phyloP scores from a whole-genome alignment of 768 basidiomycete species.

The Phallus indusiatus region DNA sequence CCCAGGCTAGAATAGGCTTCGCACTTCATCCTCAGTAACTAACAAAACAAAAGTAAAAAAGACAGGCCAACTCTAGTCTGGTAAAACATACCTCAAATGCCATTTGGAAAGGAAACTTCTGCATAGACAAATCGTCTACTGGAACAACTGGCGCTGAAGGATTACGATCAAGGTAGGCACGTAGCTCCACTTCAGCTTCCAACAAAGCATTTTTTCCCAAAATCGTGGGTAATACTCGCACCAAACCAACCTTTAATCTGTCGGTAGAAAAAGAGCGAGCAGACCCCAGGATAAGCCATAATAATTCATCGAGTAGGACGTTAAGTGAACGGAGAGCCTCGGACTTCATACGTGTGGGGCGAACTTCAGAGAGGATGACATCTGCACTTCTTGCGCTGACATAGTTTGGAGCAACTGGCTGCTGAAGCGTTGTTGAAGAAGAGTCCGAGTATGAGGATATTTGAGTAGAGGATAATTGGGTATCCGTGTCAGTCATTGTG shows the following conservation, averaged over 20 bases:
- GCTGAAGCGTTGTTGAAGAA: background rate
- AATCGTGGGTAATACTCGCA: slow-evolving; percentile 64
- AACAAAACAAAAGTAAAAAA: slow-evolving; percentile 8
- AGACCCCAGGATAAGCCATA: slow-evolving; percentile 58
- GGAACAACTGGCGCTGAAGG: slow-evolving; percentile 25
- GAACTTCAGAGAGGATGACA: slow-evolving; percentile 84
- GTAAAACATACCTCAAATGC: slow-evolving; percentile 54
- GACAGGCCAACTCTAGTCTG: slow-evolving; percentile 6
- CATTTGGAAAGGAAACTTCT: slow-evolving; percentile 63
- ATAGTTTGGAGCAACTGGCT: slow-evolving; percentile 53
- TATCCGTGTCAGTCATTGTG: slow-evolving; percentile 33
- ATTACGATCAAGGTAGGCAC: slow-evolving; percentile 81
- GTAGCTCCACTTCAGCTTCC: slow-evolving; percentile 87
- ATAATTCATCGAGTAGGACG: slow-evolving; percentile 74
- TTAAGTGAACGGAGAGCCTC: slow-evolving; percentile 77
- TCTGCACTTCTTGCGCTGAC: slow-evolving; percentile 80
- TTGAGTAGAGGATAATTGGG: slow-evolving; percentile 19
- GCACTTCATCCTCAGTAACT: slow-evolving; percentile 79
- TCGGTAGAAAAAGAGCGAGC: slow-evolving; percentile 66
- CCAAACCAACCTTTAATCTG: slow-evolving; percentile 59
- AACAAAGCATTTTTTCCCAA: slow-evolving; percentile 87
- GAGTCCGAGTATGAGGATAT: background rate
- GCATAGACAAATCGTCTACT: slow-evolving; percentile 38
- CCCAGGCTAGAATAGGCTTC: slow-evolving; percentile 83
- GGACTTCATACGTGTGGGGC: slow-evolving; percentile 76